Percentiles rank a stretch among this genome's conserved stretches.
Conservation (phyloP, 441 rosid species). For the Syzygium syzygioides region DNA sequence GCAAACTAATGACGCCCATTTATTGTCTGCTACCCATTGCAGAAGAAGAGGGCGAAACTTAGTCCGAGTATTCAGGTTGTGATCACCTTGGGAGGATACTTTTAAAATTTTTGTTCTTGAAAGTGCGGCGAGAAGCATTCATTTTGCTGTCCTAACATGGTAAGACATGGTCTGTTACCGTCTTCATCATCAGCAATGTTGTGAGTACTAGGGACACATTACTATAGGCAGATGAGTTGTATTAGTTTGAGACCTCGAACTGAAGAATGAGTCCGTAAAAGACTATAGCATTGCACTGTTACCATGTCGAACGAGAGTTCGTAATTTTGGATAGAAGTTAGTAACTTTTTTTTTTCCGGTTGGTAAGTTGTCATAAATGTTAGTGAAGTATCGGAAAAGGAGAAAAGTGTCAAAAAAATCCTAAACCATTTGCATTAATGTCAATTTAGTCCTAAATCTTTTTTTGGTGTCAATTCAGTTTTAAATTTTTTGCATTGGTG, state of each 20-base stretch:
- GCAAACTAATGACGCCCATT: background rate
- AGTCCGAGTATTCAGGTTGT: background rate
- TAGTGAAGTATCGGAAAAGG: background rate
- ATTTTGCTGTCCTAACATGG: background rate
- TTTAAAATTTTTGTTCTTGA: background rate
- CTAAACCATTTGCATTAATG: too few species aligned
- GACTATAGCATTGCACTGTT: background rate
- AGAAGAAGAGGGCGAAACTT: background rate
- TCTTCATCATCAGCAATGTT: background rate
- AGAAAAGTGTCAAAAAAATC: too few species aligned
- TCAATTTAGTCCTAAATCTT: too few species aligned
- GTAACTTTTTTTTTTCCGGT: background rate
- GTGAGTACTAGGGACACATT: background rate
- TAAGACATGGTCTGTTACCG: background rate
- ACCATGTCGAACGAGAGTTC: background rate
- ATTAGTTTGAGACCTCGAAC: background rate
- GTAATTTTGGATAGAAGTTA: background rate
- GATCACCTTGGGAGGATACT: background rate
- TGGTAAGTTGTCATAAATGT: background rate
- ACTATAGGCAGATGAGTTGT: background rate
- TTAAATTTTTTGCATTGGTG: too few species aligned
- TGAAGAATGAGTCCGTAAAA: background rate
- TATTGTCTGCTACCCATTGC: background rate
- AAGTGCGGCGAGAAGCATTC: background rate
- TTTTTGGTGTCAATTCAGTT: too few species aligned